phyloP scores from a whole-genome alignment of 257 asterid genomes.

The Petrea volubilis region DNA sequence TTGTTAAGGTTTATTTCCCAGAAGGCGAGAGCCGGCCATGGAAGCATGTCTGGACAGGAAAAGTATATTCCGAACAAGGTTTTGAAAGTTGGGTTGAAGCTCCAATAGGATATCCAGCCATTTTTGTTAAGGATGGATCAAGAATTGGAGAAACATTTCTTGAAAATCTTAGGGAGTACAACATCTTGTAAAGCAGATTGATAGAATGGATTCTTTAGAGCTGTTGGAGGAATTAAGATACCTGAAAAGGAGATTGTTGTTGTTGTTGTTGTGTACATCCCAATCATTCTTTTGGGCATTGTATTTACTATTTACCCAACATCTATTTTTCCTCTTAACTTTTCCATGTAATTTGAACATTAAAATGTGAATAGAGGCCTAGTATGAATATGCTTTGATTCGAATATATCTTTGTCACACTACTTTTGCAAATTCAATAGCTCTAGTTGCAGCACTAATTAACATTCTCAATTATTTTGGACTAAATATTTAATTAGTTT shows the following conservation, averaged over 20 bases:
- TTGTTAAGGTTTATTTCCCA: slow-evolving; percentile 77
- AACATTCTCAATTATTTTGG: too few relatives aligned
- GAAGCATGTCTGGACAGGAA: slow-evolving; percentile 91
- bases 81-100: slow-evolving; percentile 64
- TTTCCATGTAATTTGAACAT: not conserved
- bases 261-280: not conserved
- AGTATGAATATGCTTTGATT: not conserved
- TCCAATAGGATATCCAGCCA: slow-evolving; percentile 80
- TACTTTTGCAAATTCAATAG: too few relatives aligned
- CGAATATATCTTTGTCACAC: not conserved
- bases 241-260: not conserved
- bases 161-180: slow-evolving; percentile 52
- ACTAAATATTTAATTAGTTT: not conserved
- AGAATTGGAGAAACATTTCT: slow-evolving; percentile 63
- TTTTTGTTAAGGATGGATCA: slow-evolving; percentile 84
- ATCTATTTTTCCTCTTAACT: not conserved
- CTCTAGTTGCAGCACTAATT: too few relatives aligned
- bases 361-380: slow-evolving; percentile 7
- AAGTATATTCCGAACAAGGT: slow-evolving; percentile 51
- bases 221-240: not conserved
- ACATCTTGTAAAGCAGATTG: slow-evolving; percentile 35
- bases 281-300: not conserved
- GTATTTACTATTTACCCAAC: not conserved
- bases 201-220: slow-evolving; percentile 14
- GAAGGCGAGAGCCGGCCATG: slow-evolving; percentile 60